Conservation (phyloP, 1,284 basidiomycete genomes). For the Pseudozyma thailandica region DNA sequence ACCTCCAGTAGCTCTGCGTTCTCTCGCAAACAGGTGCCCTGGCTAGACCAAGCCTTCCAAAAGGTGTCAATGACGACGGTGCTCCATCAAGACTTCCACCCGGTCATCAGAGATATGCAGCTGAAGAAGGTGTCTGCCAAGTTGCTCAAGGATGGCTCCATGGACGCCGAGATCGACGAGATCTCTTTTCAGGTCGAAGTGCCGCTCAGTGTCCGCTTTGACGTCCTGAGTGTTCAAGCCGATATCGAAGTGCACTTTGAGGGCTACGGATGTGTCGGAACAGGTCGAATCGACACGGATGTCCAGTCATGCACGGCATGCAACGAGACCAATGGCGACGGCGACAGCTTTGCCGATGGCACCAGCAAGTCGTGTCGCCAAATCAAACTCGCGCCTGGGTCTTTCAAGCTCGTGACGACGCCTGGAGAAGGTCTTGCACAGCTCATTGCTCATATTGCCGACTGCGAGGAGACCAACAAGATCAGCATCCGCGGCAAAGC, state of each 20-base stretch:
- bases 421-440: constrained; percentile 28
- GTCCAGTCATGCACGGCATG: constrained; percentile 25
- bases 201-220: constrained; percentile 46
- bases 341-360: neutral
- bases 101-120: constrained; percentile 21
- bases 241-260: constrained; percentile 55
- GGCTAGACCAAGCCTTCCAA: constrained; percentile 56
- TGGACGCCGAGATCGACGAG: constrained; percentile 45
- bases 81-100: constrained; percentile 22
- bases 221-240: constrained; percentile 36
- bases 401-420: constrained; percentile 26
- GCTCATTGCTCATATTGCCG: constrained; percentile 51
- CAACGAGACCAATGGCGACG: neutral
- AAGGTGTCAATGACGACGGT: constrained; percentile 34
- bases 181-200: constrained; percentile 44
- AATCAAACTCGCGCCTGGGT: constrained; percentile 27
- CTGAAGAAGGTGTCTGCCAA: constrained; percentile 36
- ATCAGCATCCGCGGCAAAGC: constrained; percentile 53
- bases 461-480: constrained; percentile 46
- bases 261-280: constrained; percentile 47
- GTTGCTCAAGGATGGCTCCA: constrained; percentile 25
- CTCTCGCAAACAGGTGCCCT: constrained; percentile 45
- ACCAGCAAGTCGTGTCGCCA: constrained; percentile 4
- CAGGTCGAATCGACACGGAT: constrained; percentile 30
- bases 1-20: constrained; percentile 17